Base-by-base conservation (phyloP, 2,329 filamentous ascomycete genomes). In the Sordariomycetes sp. region DNA sequence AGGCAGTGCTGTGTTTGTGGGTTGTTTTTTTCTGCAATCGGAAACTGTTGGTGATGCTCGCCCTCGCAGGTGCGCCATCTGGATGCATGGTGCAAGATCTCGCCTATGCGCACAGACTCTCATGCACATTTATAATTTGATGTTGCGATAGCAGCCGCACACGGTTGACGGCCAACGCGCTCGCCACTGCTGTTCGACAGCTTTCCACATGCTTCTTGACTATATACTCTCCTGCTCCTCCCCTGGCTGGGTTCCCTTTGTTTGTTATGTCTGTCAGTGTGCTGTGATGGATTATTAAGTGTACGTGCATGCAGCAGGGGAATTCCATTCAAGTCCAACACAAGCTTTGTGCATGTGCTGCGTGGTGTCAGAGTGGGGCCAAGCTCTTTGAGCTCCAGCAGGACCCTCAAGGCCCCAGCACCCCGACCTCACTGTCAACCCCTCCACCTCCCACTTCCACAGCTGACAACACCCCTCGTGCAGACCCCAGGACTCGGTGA, bases 161-260 rank as follows among this genome's bases (percentile, higher is more conserved):
- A 14, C 40, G 40, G 40, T n/a, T 46, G 40, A 46, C 40, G 7
- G 40, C 12, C 46, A 32, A n/a, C 20, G 52, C 32, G 53, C 43
- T 32, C 43, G 55, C 37, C 55, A 50, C 46, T 14, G 46, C 46
- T 22, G n/a, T 57, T 57, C 55, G 25, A 57, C 43, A 18, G 22
- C 34, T 57, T 57, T 57, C 55, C 43, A 57, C 55, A n/a, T 25
- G 34, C 12, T 57, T 57, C 55, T 14, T 22, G 34, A 24, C 22
- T 20, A 22, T 50, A 50, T 50, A n/a, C n/a, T 24, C 28, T 48
- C 48, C 10, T 32, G 18, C 24, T 22, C 55, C 40, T 46, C 40
- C 18, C 40, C 14, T 16, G 40, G 40, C 40, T 46, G 16, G 40
- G 40, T 46, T n/a, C 18, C n/a, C 20, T 18, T 40, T 43, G 18